Evolutionary conservation across 2,329 filamentous ascomycete species (phyloP).

Genomic region (Hypoxylon rubiginosum): DNA sequence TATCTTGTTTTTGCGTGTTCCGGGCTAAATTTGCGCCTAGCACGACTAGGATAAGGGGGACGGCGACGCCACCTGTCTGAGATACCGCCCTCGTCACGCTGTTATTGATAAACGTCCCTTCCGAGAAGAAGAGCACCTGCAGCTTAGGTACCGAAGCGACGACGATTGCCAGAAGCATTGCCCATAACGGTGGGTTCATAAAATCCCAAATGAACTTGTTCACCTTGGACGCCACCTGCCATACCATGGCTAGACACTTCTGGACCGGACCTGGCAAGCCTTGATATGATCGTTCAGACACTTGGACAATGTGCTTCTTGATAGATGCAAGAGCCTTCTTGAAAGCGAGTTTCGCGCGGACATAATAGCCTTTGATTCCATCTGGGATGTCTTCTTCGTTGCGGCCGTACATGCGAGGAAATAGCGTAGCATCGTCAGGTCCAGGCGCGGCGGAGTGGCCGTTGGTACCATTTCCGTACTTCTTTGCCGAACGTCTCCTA

Average conservation of each 20-base stretch:
- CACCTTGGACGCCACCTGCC: slow-evolving; percentile 60
- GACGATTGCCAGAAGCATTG: slow-evolving; percentile 91
- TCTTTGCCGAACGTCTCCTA: slow-evolving; percentile 51
- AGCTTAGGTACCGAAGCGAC: slow-evolving; percentile 89
- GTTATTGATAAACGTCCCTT: slow-evolving; percentile 91
- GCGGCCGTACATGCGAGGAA: slow-evolving; percentile 67
- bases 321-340: slow-evolving; percentile 47
- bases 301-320: slow-evolving; percentile 41
- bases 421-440: slow-evolving; percentile 71
- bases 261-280: slow-evolving; percentile 61
- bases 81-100: slow-evolving; percentile 89
- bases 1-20: slow-evolving; percentile 82
- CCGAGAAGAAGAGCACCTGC: slow-evolving; percentile 87
- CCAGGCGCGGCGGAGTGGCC: slow-evolving; percentile 55
- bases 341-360: slow-evolving; percentile 54
- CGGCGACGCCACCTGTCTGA: slow-evolving; percentile 90
- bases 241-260: slow-evolving; percentile 49
- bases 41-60: slow-evolving; percentile 94
- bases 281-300: slow-evolving; percentile 49
- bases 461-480: slow-evolving; percentile 46
- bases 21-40: slow-evolving; percentile 93
- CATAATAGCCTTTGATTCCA: slow-evolving; percentile 59
- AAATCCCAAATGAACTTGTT: slow-evolving; percentile 84
- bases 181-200: slow-evolving; percentile 99
- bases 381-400: slow-evolving; percentile 58